Base-by-base conservation (phyloP, 768 basidiomycete genomes). In the Rhizopogon roseolus region DNA sequence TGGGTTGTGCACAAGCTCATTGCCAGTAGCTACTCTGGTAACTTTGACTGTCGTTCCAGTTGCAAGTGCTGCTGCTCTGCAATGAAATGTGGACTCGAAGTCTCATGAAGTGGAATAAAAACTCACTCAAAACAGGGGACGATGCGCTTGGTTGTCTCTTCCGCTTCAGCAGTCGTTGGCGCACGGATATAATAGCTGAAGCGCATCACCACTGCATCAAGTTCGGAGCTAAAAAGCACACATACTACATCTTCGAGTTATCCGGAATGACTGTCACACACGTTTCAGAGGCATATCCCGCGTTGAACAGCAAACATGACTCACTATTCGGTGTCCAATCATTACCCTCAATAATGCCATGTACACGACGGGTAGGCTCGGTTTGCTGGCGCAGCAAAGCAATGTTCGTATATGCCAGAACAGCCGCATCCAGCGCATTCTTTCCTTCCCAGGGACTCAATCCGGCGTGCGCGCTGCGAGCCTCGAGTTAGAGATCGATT, bases 341-440 rank as follows among this genome's bases (percentile, higher is more conserved):
- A 54, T 77, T 79, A 1, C 90, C 90, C 58, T 80, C 77, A 61
- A 93, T 82, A 43, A 92, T 79, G 0, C 90, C 90, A 61, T 95
- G 91, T 3, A 91, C 80, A 38, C 91, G 84, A 57, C 86, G 81
- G 0, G 84, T 83, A 0, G 93, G 89, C 50, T 79, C 76, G 14
- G 91, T 75, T 61, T 94, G 93, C 66, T 95, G 93, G 14, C 93
- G 81, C 25, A 94, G 75, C 6, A 84, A 82, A 0, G 88, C 84
- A 27, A 94, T 83, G 50, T 84, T 88, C 46, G 80, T 86, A 64
- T 94, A 93, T 4, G 88, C 86, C 3, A 91, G 75, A 5, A 93
- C 86, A n/a, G 90, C 90, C 0, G 93, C 93, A 63, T 95, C 92
- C 11, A 93, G 69, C 1, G 91, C 85, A 57, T 93, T 93, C 55